Evolutionary conservation across 768 basidiomycete genomes (phyloP), one percentile per base, ranked within the genome.

Genomic region (Paxillus involutus): DNA sequence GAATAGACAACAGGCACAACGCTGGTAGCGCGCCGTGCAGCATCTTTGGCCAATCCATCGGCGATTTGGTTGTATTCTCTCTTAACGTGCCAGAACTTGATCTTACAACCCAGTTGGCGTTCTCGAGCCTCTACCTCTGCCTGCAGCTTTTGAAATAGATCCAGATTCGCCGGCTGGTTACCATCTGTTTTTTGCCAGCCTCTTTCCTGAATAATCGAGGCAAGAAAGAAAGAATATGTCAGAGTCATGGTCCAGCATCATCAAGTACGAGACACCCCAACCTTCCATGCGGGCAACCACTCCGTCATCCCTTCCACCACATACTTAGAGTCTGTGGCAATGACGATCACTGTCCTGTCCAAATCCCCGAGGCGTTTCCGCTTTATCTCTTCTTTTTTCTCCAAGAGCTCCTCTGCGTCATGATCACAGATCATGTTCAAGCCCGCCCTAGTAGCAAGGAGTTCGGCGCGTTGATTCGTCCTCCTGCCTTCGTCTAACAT

Each of bases 271-370:
- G 35, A 29, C 33, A 44, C 11, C 11, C 29, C 26, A 14, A 70
- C 71, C 63, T 64, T 66, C 71, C 71, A 74, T 13, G 11, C 29
- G 5, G 67, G 67, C 10, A 70, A 41, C 69, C 71, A 72, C 52
- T 73, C 65, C 1, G 67, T 67, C 33, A 72, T 66, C 11, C 69
- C 72, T 40, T 70, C 68, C 17, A 67, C 66, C 0, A 72, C 66
- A 36, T 74, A 74, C 48, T 71, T 65, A 4, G 72, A 71, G 52
- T 74, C 70, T 3, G 68, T 63, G 2, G 63, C 61, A 52, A 73
- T 47, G 26, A 71, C 51, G 37, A 51, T 45, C 21, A 33, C 55
- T 17, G 32, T 37, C 43, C 16, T 40, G 10, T 17, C 1, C 17
- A 33, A 17, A 44, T 37, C 9, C 9, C 13, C 35, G 13, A 12